These are phyloP conservation scores for Umbelopsis sp. DNA, from an alignment of 192 early-diverging fungal genomes.

Conservation along the genomic window DNA sequence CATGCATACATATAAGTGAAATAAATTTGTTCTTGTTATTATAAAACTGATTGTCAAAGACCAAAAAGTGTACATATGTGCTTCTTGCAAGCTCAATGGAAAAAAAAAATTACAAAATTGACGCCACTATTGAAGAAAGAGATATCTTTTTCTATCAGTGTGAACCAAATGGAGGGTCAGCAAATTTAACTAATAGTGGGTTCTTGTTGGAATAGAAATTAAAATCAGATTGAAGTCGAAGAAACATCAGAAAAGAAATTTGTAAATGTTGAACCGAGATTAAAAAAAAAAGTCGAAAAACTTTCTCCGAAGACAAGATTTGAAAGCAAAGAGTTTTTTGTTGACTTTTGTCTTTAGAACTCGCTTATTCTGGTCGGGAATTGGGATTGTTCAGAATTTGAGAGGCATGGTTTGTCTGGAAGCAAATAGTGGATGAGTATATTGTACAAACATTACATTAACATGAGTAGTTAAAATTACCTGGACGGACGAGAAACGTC, in stretches of 20 bases:
- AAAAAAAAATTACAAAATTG: not conserved
- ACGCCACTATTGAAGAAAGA: too few species aligned
- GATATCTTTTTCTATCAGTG: too few species aligned
- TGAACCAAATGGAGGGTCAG: too few species aligned
- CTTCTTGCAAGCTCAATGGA: not conserved
- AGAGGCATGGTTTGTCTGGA: conserved; percentile 35
- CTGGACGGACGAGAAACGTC: conserved; percentile 75
- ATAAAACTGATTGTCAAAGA: conserved; percentile 4
- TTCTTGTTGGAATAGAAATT: not conserved
- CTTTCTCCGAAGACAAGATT: too few species aligned
- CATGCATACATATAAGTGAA: not conserved
- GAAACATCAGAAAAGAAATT: too few species aligned
- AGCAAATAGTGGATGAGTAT: not conserved
- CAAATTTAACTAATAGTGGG: not conserved
- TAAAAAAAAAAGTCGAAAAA: not conserved
- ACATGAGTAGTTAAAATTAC: conserved; percentile 33
- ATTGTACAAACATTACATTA: not conserved
- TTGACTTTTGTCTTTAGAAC: not conserved
- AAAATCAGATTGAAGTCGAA: not conserved
- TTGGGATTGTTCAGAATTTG: conserved; percentile 24
- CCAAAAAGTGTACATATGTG: not conserved
- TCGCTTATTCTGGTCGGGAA: not conserved
- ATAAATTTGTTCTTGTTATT: not conserved
- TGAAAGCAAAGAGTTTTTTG: too few species aligned
- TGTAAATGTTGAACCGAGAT: not conserved